Conservation (phyloP, 306 rosid species). For the Inga laurina region DNA sequence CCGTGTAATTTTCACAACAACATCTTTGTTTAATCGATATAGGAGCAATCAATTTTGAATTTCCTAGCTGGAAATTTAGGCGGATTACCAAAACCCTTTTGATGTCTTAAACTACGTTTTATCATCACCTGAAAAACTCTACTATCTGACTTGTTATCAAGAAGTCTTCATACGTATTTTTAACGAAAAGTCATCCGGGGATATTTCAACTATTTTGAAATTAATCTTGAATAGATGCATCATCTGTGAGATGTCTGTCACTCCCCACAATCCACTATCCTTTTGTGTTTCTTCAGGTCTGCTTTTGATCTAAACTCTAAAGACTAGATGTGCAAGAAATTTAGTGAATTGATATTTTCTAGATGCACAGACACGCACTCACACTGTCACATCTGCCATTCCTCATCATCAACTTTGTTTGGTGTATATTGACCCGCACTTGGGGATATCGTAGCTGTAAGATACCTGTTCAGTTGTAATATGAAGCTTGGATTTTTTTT, state of each 20-base stretch:
- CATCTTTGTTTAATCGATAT: neutral
- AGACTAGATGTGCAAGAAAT: slow-evolving; percentile 8
- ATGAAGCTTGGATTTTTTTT: neutral
- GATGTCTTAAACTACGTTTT: neutral
- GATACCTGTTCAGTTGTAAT: neutral
- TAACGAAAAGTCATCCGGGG: neutral
- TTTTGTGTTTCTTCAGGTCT: neutral
- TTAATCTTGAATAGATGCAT: neutral
- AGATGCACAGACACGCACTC: neutral
- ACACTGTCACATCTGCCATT: neutral
- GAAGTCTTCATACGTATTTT: neutral
- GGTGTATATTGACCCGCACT: neutral
- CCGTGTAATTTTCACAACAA: neutral
- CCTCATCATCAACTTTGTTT: neutral
- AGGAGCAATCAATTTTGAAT: neutral
- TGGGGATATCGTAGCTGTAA: neutral
- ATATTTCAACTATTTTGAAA: neutral
- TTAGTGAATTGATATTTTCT: neutral
- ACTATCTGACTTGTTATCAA: neutral
- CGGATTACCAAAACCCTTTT: neutral
- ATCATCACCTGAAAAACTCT: neutral
- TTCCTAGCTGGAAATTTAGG: neutral
- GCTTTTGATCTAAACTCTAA: neutral
- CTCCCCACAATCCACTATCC: neutral
- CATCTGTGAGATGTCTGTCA: neutral